A percentile compares a stretch with the other conserved stretches of the same genome.
Evolutionary conservation across 2,329 filamentous ascomycete genomes (phyloP).

Genomic region (Aspergillus ustus): DNA sequence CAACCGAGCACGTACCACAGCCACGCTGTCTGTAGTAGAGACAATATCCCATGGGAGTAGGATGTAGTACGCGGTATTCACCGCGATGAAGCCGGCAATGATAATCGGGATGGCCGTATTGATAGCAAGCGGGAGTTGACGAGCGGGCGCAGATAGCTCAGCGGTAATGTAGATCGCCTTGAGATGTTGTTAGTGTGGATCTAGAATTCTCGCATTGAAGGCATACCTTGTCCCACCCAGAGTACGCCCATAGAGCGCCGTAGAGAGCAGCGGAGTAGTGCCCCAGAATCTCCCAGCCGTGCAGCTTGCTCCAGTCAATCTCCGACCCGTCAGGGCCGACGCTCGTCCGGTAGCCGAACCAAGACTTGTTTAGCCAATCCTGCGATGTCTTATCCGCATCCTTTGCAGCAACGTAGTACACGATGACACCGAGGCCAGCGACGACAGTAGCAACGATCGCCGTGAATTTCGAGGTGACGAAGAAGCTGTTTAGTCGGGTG

Average conservation of each 20-base stretch:
- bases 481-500: slow-evolving; percentile 21
- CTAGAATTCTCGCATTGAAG: too few relatives aligned
- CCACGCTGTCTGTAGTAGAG: slow-evolving; percentile 23
- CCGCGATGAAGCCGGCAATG: slow-evolving; percentile 21
- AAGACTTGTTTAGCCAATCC: slow-evolving; percentile 22
- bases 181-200: neutral
- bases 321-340: slow-evolving; percentile 21
- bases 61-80: slow-evolving; percentile 24
- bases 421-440: slow-evolving; percentile 18
- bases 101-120: slow-evolving; percentile 24
- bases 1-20: slow-evolving; percentile 13
- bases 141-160: slow-evolving; percentile 23
- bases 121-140: slow-evolving; percentile 24
- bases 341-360: slow-evolving; percentile 21
- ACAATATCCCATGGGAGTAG: slow-evolving; percentile 24
- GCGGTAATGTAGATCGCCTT: slow-evolving; percentile 25
- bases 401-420: slow-evolving; percentile 6
- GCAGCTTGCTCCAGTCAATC: slow-evolving; percentile 21
- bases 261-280: slow-evolving; percentile 25
- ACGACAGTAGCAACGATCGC: slow-evolving; percentile 18
- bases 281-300: slow-evolving; percentile 22
- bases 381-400: neutral
- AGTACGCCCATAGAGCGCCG: slow-evolving; percentile 26
- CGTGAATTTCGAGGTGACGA: slow-evolving; percentile 23
- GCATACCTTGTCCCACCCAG: slow-evolving; percentile 25